Conservation (phyloP, 768 basidiomycete genomes). For the Gautieria morchelliformis region DNA sequence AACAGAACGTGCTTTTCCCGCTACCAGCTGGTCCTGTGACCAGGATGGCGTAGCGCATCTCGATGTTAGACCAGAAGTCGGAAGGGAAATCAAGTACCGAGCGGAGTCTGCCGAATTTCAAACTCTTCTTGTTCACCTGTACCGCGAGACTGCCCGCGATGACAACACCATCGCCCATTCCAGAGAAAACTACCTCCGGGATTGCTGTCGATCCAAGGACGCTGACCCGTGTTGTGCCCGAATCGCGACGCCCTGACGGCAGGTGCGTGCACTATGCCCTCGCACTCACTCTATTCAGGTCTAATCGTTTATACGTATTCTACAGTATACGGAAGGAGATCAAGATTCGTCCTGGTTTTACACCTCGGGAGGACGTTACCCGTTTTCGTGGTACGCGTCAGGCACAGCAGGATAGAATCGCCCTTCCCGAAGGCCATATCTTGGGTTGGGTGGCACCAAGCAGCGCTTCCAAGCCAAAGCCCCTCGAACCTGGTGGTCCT, state of each 20-base stretch:
- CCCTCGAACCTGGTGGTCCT: conserved; percentile 26
- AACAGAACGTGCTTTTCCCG: conserved; percentile 92
- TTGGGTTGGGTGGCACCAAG: conserved; percentile 70
- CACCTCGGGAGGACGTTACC: conserved; percentile 88
- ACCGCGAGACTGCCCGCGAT: conserved; percentile 26
- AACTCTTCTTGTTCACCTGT: neutral
- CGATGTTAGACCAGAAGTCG: neutral
- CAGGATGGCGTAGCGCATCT: conserved; percentile 82
- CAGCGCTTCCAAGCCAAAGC: conserved; percentile 16
- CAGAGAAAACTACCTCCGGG: conserved; percentile 61
- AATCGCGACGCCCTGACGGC: conserved; percentile 75
- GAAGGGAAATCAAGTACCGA: neutral
- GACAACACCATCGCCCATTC: conserved; percentile 70
- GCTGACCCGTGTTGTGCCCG: conserved; percentile 80
- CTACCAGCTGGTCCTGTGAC: conserved; percentile 96
- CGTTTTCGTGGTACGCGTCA: conserved; percentile 76
- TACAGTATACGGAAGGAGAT: conserved; percentile 75
- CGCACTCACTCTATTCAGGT: neutral
- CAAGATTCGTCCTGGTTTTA: conserved; percentile 87
- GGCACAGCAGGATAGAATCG: conserved; percentile 53
- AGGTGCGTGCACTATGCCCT: conserved; percentile 42
- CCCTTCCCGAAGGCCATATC: conserved; percentile 70
- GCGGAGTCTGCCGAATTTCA: neutral
- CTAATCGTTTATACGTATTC: neutral
- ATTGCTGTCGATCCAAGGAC: conserved; percentile 82